These are phyloP conservation scores for Quercus ilex DNA, from an alignment of 306 rosid genomes.

Conservation along the genomic window DNA sequence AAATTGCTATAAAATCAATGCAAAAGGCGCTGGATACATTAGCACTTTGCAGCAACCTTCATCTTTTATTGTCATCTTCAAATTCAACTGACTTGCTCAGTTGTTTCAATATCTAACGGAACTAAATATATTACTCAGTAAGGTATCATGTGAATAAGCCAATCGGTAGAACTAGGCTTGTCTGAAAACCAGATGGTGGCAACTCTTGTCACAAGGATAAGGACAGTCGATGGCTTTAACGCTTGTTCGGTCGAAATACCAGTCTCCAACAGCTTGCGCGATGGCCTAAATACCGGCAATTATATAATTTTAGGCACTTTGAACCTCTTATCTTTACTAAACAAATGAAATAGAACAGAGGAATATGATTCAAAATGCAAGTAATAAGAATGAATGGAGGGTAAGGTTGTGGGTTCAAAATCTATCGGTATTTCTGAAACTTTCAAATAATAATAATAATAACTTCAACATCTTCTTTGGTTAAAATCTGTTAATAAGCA, in stretches of 20 bases:
- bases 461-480: background rate
- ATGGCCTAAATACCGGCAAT: constrained; percentile 52
- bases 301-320: constrained; percentile 13
- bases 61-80: constrained; percentile 20
- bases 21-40: constrained; percentile 27
- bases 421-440: too few relatives aligned
- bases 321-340: background rate
- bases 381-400: too few relatives aligned
- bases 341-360: background rate
- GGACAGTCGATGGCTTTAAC: constrained; percentile 80
- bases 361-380: background rate
- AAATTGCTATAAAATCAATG: background rate
- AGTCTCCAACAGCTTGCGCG: constrained; percentile 86
- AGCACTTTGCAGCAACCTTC: constrained; percentile 34
- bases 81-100: constrained; percentile 31
- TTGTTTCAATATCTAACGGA: constrained; percentile 1
- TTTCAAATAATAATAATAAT: background rate
- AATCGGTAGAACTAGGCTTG: constrained; percentile 23
- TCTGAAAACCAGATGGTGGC: constrained; percentile 79
- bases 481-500: background rate
- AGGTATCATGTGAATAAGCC: background rate
- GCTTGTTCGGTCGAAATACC: constrained; percentile 77
- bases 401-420: too few relatives aligned
- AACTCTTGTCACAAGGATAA: constrained; percentile 81
- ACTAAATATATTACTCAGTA: background rate